phyloP scores from a whole-genome alignment of 2,329 filamentous ascomycete species.

The Akanthomyces uredinophilus region DNA sequence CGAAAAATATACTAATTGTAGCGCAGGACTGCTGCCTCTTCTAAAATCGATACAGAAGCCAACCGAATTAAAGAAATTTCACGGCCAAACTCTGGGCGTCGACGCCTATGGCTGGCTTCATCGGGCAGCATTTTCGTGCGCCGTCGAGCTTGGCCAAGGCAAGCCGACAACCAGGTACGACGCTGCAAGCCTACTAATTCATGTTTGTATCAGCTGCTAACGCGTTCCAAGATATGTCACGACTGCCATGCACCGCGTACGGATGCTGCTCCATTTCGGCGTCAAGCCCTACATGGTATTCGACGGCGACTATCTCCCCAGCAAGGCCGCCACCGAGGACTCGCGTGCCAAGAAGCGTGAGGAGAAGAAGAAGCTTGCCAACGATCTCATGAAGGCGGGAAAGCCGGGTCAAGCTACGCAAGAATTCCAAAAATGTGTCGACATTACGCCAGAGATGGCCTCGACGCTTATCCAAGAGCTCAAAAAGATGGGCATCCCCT shows the following conservation, averaged over 20 bases:
- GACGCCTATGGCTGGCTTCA: slow-evolving; percentile 99
- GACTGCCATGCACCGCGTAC: slow-evolving; percentile 82
- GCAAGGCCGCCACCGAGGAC: slow-evolving; percentile 82
- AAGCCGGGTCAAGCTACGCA: slow-evolving; percentile 73
- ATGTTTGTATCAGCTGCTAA: background rate
- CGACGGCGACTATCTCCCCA: slow-evolving; percentile 90
- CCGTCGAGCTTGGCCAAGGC: slow-evolving; percentile 81
- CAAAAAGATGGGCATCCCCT: slow-evolving; percentile 72
- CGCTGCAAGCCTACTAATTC: background rate
- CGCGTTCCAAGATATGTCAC: slow-evolving; percentile 66
- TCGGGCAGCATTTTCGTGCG: slow-evolving; percentile 83
- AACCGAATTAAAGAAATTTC: slow-evolving; percentile 78
- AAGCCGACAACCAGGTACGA: slow-evolving; percentile 82
- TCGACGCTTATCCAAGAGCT: slow-evolving; percentile 85
- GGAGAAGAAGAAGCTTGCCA: slow-evolving; percentile 67
- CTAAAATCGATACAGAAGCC: slow-evolving; percentile 95
- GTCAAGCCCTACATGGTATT: slow-evolving; percentile 94
- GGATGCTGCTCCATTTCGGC: slow-evolving; percentile 90
- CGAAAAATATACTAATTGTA: slow-evolving; percentile 19
- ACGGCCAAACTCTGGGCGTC: slow-evolving; percentile 84
- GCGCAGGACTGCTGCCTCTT: slow-evolving; percentile 73
- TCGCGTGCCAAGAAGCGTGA: slow-evolving; percentile 70
- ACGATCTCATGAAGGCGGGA: slow-evolving; percentile 77
- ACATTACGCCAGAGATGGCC: slow-evolving; percentile 95
- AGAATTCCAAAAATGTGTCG: slow-evolving; percentile 91